A percentile compares a stretch with the other conserved stretches of the same genome.
Conservation (phyloP, 2,329 filamentous ascomycete species). For the Neurospora sp. region DNA sequence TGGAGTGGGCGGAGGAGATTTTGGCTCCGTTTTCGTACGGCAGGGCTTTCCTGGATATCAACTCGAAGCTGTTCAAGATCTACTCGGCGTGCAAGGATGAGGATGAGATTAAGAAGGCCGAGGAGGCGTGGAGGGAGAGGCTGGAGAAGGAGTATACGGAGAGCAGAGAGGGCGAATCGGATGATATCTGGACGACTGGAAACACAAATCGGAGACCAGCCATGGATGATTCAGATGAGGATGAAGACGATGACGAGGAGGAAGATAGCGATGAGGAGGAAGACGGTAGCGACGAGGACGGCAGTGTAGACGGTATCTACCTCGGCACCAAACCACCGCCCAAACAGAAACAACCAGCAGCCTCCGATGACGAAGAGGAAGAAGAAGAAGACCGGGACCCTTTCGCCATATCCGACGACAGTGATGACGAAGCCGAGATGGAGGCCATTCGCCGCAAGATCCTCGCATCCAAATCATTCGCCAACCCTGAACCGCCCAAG, state of each 20-base stretch:
- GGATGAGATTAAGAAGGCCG: constrained; percentile 70
- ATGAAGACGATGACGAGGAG: constrained; percentile 34
- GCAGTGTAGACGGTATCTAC: constrained; percentile 48
- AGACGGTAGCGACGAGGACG: constrained; percentile 33
- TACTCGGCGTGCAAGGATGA: constrained; percentile 81
- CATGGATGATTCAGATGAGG: constrained; percentile 46
- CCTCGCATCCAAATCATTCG: constrained; percentile 83
- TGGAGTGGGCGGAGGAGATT: constrained; percentile 82
- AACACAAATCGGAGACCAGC: constrained; percentile 65
- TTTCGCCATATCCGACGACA: constrained; percentile 67
- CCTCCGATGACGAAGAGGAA: constrained; percentile 21
- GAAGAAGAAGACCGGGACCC: constrained; percentile 50
- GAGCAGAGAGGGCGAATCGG: constrained; percentile 55
- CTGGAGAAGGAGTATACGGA: constrained; percentile 84
- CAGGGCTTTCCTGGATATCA: constrained; percentile 81
- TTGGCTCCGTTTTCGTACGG: constrained; percentile 84
- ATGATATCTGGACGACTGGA: constrained; percentile 82
- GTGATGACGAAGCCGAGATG: constrained; percentile 79
- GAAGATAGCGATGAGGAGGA: constrained; percentile 39
- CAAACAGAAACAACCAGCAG: constrained; percentile 4
- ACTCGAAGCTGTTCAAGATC: constrained; percentile 66
- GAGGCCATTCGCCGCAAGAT: constrained; percentile 83
- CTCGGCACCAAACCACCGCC: constrained; percentile 42
- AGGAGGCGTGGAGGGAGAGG: constrained; percentile 81
- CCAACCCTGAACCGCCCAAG: constrained; percentile 46